Percentiles rank a stretch among this genome's conserved stretches.
These are phyloP conservation scores for Annona cherimola DNA, from an alignment of 164 flowering plant genomes.

Conservation along the genomic window DNA sequence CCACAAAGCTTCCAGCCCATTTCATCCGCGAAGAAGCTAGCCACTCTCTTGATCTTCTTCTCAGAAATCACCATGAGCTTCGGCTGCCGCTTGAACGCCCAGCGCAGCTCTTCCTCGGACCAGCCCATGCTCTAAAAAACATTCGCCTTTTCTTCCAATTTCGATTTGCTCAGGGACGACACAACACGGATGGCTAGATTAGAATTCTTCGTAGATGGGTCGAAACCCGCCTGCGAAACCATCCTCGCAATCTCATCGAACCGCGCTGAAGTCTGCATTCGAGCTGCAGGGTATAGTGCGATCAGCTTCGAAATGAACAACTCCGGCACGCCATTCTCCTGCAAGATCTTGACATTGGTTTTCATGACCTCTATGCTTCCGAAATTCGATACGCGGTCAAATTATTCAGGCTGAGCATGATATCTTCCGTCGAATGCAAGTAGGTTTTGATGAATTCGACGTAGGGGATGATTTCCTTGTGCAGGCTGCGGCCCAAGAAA, in stretches of 20 bases:
- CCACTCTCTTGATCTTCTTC: slow-evolving; percentile 6
- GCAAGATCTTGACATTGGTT: background rate
- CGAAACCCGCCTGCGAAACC: background rate
- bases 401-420: background rate
- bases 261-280: background rate
- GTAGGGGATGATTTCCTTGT: background rate
- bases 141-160: background rate
- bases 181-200: background rate
- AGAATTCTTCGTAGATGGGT: background rate
- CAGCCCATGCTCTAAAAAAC: slow-evolving; percentile 2
- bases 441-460: background rate
- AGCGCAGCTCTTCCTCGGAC: background rate
- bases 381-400: background rate
- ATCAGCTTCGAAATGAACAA: slow-evolving; percentile 1
- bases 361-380: background rate
- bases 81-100: background rate
- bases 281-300: background rate
- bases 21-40: background rate
- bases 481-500: background rate
- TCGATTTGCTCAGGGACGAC: background rate
- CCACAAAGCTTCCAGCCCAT: background rate
- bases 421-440: background rate
- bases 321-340: background rate
- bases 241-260: slow-evolving; percentile 4
- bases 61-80: background rate